These are phyloP conservation scores for Rhynchospora breviuscula DNA, from an alignment of 176 grass and related monocot species.

Conservation along the genomic window DNA sequence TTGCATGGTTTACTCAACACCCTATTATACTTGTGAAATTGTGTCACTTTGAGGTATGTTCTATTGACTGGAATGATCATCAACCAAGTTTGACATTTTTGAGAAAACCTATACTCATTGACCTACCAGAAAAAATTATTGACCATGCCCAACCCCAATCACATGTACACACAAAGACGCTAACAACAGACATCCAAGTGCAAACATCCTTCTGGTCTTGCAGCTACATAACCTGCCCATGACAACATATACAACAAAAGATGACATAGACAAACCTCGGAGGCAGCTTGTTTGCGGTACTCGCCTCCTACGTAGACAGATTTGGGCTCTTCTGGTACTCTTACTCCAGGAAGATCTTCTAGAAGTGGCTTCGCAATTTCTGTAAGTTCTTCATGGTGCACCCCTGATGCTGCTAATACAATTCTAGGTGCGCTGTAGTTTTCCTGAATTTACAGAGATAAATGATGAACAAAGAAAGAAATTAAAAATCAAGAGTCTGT, in stretches of 20 bases:
- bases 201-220: neutral
- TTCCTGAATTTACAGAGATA: constrained; percentile 42
- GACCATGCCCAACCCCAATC: neutral
- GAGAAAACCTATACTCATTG: neutral
- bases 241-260: neutral
- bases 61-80: too few species aligned
- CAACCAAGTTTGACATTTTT: too few species aligned
- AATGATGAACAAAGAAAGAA: neutral
- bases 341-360: constrained; percentile 51
- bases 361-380: constrained; percentile 56
- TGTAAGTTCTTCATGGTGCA: constrained; percentile 68
- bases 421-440: constrained; percentile 75
- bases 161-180: neutral
- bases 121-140: neutral
- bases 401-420: constrained; percentile 79
- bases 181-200: neutral
- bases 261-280: constrained; percentile 38
- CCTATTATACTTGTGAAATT: too few species aligned
- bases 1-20: too few species aligned
- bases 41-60: too few species aligned
- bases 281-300: constrained; percentile 65
- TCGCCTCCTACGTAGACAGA: constrained; percentile 66
- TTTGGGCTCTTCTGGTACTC: constrained; percentile 50
- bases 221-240: neutral
- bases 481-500: neutral